A percentile compares a stretch with the other conserved stretches of the same genome.
phyloP scores from a whole-genome alignment of 371 early-diverging fungal genomes.

The Sporodiniella umbellata region DNA sequence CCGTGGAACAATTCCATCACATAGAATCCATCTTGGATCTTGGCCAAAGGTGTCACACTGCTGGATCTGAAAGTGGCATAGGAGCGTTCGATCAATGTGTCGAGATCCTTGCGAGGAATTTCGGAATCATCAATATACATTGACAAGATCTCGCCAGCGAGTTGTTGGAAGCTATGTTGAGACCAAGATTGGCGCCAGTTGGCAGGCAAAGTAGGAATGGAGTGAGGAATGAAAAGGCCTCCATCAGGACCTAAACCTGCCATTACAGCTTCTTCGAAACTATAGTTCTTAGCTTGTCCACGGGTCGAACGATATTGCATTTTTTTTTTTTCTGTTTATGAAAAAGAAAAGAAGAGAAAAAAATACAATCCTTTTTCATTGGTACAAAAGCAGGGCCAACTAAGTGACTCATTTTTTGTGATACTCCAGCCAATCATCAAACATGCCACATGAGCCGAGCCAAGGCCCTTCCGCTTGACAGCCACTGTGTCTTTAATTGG shows the following conservation, averaged over 20 bases:
- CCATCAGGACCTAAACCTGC: slow-evolving; percentile 93
- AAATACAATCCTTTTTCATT: slow-evolving; percentile 3
- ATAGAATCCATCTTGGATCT: slow-evolving; percentile 64
- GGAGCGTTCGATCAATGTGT: slow-evolving; percentile 61
- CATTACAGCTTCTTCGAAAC: slow-evolving; percentile 92
- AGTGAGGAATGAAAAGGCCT: slow-evolving; percentile 90
- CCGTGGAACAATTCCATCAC: slow-evolving; percentile 96
- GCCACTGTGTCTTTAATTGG: too few species aligned
- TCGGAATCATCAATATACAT: slow-evolving; percentile 78
- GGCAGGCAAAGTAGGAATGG: slow-evolving; percentile 70
- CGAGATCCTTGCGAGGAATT: slow-evolving; percentile 74
- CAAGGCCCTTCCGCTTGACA: too few species aligned
- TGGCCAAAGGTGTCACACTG: slow-evolving; percentile 79
- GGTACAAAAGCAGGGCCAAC: neutral
- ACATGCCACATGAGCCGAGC: too few species aligned
- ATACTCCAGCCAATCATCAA: neutral
- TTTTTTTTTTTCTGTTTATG: slow-evolving; percentile 1
- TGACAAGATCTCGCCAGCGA: slow-evolving; percentile 83
- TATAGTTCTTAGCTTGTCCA: slow-evolving; percentile 65
- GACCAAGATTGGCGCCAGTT: slow-evolving; percentile 68
- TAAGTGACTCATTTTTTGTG: slow-evolving; percentile 14
- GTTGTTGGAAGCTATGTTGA: slow-evolving; percentile 70
- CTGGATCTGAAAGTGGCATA: slow-evolving; percentile 79
- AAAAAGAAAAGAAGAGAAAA: slow-evolving; percentile 7
- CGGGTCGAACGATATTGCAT: slow-evolving; percentile 92